phyloP scores from a whole-genome alignment of 2,329 filamentous ascomycete genomes.

The Blumeria graminis region DNA sequence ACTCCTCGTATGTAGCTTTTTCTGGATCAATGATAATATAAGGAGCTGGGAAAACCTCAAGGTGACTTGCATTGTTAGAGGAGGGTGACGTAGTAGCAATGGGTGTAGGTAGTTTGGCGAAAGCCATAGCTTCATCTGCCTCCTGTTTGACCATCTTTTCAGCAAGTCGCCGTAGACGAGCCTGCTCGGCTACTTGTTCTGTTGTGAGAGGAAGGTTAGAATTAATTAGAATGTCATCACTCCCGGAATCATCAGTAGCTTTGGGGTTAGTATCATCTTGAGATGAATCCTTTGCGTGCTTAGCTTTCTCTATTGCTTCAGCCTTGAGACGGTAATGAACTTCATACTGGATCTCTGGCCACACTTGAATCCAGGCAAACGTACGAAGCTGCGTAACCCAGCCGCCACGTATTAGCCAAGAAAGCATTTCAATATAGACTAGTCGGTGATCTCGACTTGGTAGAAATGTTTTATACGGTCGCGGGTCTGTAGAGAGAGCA shows the following conservation, averaged over 20 bases:
- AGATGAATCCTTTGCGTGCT: constrained; percentile 11
- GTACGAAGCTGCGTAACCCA: constrained; percentile 89
- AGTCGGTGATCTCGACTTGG: constrained; percentile 72
- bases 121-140: constrained; percentile 16
- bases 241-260: constrained; percentile 7
- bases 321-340: constrained; percentile 49
- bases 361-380: constrained; percentile 71
- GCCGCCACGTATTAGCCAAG: constrained; percentile 76
- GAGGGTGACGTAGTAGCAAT: constrained; percentile 28
- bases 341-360: constrained; percentile 58
- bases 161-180: constrained; percentile 33
- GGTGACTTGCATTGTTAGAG: constrained; percentile 29
- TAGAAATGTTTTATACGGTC: constrained; percentile 61
- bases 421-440: constrained; percentile 72
- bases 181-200: constrained; percentile 33
- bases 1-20: constrained; percentile 54
- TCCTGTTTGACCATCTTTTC: constrained; percentile 28
- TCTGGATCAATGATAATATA: constrained; percentile 57
- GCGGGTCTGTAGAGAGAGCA: constrained; percentile 53
- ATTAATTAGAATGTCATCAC: constrained; percentile 8
- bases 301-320: constrained; percentile 19
- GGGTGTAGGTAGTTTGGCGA: constrained; percentile 17
- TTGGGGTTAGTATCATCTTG: constrained; percentile 5
- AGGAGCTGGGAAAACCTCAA: constrained; percentile 28
- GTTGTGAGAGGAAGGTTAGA: constrained; percentile 19